Conservation (phyloP, 176 grass and related monocot genomes). For the Hyparrhenia diplandra region DNA sequence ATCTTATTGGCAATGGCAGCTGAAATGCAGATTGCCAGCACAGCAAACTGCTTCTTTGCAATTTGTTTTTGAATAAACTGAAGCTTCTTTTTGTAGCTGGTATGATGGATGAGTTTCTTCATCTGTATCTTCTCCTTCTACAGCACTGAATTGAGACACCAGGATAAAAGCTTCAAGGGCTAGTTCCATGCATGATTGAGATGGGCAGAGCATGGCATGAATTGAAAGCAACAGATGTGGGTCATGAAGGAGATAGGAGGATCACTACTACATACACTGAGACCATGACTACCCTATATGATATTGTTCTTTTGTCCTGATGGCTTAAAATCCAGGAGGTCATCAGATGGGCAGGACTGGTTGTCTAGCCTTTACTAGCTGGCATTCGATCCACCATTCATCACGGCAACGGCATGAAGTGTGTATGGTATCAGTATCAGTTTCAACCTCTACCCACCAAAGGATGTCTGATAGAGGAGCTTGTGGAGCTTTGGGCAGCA, state of each 20-base stretch:
- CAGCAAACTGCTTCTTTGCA: background rate
- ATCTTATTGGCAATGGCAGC: background rate
- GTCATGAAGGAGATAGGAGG: slow-evolving; percentile 10
- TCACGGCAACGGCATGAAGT: background rate
- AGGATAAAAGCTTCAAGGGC: slow-evolving; percentile 8
- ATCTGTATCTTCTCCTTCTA: background rate
- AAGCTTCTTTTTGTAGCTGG: background rate
- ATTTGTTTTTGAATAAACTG: background rate
- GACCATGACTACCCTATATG: background rate
- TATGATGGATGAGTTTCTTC: background rate
- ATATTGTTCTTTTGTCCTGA: background rate
- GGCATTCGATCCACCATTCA: background rate
- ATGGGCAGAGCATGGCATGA: slow-evolving; percentile 14
- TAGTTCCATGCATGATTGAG: slow-evolving; percentile 6
- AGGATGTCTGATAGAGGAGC: background rate
- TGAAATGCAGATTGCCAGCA: background rate
- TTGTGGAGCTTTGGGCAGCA: background rate
- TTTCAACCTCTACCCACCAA: slow-evolving; percentile 11
- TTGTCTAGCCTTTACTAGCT: slow-evolving; percentile 26
- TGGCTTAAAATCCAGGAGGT: background rate
- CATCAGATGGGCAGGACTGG: background rate
- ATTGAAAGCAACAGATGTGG: slow-evolving; percentile 8
- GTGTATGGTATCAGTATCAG: background rate
- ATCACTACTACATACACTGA: background rate
- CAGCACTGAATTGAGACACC: background rate